phyloP scores from a whole-genome alignment of 1,284 basidiomycete genomes.

The Cutaneotrichosporon sp. region DNA sequence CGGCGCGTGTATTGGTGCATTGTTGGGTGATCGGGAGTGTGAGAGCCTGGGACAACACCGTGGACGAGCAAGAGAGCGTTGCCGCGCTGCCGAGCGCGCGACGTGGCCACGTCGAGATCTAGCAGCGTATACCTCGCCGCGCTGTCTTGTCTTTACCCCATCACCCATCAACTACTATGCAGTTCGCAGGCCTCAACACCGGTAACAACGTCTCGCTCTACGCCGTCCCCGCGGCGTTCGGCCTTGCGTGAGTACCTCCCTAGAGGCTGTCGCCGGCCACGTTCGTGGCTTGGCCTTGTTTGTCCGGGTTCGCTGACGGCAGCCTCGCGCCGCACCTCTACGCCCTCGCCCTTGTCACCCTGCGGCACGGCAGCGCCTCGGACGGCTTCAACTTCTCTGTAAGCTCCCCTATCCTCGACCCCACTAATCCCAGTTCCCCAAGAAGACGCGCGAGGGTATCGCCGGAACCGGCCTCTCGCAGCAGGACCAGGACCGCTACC shows the following conservation, averaged over 20 bases:
- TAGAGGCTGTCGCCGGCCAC: neutral
- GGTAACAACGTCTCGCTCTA: constrained; percentile 25
- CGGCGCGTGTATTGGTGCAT: neutral
- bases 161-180: neutral
- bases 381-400: constrained; percentile 20
- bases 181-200: constrained; percentile 11
- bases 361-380: constrained; percentile 2
- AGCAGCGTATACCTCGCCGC: no score
- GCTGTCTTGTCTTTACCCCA: neutral
- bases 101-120: no score
- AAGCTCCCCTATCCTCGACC: neutral
- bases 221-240: constrained; percentile 31
- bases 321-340: constrained; percentile 20
- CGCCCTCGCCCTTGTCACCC: constrained; percentile 12
- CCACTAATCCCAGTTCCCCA: constrained; percentile 37
- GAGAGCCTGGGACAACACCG: neutral
- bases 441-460: constrained; percentile 78
- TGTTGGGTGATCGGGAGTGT: neutral
- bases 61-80: no score
- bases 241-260: constrained; percentile 17
- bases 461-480: constrained; percentile 81
- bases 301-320: neutral
- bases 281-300: neutral
- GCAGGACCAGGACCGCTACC: constrained; percentile 57
- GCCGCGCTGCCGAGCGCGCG: no score